Evolutionary conservation across 352 stramenopile species (phyloP), one percentile per base, ranked within the genome.

Genomic region (Pythium phragmiticola): DNA sequence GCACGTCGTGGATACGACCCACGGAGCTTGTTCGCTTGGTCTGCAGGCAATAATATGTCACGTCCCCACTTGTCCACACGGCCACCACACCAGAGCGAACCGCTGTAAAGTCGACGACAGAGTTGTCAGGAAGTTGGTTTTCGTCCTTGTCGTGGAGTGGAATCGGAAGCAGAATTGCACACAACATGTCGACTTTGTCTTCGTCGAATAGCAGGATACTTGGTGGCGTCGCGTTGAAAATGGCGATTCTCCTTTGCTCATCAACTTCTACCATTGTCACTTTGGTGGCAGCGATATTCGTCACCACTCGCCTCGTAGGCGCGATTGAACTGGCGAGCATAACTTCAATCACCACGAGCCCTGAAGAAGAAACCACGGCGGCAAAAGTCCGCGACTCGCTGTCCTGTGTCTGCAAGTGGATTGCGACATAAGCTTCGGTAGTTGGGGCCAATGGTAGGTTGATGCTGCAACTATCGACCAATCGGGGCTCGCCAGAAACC

Each of bases 151-250:
- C 37, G 57, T 17, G 3, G 33, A 28, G 1, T 56, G 54, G 34
- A 9, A 42, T 23, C 0, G 17, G 48, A 55, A 69, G 63, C 23
- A 63, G 33, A 19, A 64, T 56, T 26, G 63, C 55, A 50, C 11
- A 39, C 14, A 64, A 60, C 17, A 21, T 21, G 16, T 63, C 37
- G 4, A 7, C 1, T 43, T 49, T 56, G 8, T n/a, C 39, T n/a
- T 41, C n/a, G 23, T 65, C 46, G 6, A 70, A 46, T 2, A 62
- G 37, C 17, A 70, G 43, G 7, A 70, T 33, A 45, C 63, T 70
- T 13, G 56, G 63, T 7, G 63, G 63, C 3, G 23, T 17, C 7
- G 48, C 7, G 47, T 61, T 58, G 45, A 60, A 51, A 23, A 70
- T 57, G 2, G 51, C 60, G 14, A 65, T 60, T 48, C 51, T 26